Base-by-base conservation (phyloP, 495 filamentous ascomycete species). In the Cudoniella acicularis region DNA sequence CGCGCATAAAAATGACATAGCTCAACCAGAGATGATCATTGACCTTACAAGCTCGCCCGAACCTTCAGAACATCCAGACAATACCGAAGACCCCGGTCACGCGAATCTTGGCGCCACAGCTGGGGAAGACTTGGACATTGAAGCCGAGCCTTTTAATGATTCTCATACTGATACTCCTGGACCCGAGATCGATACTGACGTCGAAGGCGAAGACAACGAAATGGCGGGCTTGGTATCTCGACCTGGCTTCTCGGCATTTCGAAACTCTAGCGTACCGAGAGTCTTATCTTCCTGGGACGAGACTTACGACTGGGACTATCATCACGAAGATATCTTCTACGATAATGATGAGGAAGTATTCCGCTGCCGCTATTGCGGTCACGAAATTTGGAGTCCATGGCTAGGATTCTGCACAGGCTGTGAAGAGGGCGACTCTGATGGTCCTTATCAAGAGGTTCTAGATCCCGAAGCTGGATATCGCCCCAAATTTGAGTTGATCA, bases 371-470 rank as follows among this genome's bases (percentile, higher is more conserved):
- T 22, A 6, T 24, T 67, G 65, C 21, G 30, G 43, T 18, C 59
- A 60, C 42, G 62, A 64, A 36, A 1, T 60, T 11, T 64, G 56
- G 56, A 51, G 26, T 18, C 1, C 21, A 30, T 10, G 24, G 8
- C 10, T n/a, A 1, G 62, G 54, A 36, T 59, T 59, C 47, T 64
- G 61, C 30, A 62, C 58, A 18, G 51, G 54, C 11, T 63, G 51
- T 40, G 36, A 49, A 10, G 26, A 53, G 2, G 57, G 54, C 10
- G 18, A 18, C 30, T 16, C 17, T 10, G 40, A 13, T 11, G 25
- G 36, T 40, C 54, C 65, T 10, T 67, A 67, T 21, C 62, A 25
- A 20, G 65, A 67, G 30, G 46, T 57, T 17, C 13, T 40, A 9
- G 51, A 59, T 8, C 49, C 54, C 3, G 43, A 57, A 11, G 26